Evolutionary conservation across 306 rosid species (phyloP).

Genomic region (Pyrus communis): DNA sequence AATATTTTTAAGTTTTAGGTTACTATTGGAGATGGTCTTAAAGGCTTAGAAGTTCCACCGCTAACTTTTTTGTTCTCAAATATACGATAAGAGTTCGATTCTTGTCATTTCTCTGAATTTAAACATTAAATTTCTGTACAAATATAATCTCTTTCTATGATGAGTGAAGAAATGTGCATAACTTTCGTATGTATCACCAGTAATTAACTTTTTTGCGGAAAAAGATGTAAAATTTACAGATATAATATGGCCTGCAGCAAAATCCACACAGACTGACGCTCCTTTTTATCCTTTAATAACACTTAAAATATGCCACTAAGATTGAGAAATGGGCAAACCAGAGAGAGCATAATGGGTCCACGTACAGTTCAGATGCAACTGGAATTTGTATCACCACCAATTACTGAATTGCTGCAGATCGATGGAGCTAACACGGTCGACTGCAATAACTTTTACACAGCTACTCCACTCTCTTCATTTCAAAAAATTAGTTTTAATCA

Average conservation of each 20-base stretch:
- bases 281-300: too few species aligned
- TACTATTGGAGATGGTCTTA: neutral
- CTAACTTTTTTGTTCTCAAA: neutral
- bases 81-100: neutral
- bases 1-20: too few species aligned
- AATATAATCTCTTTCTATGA: too few species aligned
- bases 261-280: neutral
- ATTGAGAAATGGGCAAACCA: neutral
- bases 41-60: neutral
- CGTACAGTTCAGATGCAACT: neutral
- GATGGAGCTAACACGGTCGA: neutral
- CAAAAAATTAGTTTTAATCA: neutral
- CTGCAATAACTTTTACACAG: neutral
- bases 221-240: too few species aligned
- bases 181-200: neutral
- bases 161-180: too few species aligned
- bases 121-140: neutral
- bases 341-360: neutral
- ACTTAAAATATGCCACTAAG: too few species aligned
- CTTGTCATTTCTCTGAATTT: neutral
- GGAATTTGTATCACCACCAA: neutral
- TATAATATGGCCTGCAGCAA: neutral
- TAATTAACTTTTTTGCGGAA: too few species aligned
- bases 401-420: neutral
- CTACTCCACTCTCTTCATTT: neutral